Evolutionary conservation across 345 rosid species (phyloP).

Genomic region (Luvunga scandens): DNA sequence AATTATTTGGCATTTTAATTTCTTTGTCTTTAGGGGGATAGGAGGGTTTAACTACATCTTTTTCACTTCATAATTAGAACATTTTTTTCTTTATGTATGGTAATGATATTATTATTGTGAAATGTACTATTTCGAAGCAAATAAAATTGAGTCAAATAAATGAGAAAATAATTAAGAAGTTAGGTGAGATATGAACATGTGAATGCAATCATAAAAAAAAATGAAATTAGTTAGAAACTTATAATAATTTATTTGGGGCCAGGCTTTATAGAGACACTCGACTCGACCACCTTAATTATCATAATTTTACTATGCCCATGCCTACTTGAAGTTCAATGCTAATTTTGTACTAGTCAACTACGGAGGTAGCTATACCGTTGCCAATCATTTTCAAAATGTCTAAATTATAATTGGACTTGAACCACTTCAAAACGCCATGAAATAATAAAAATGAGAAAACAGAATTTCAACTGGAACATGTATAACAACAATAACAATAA

Average conservation of each 20-base stretch:
- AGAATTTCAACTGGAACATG: background rate
- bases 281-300: background rate
- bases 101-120: background rate
- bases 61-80: background rate
- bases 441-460: background rate
- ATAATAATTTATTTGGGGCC: conserved; percentile 10
- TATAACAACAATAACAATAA: background rate
- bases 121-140: background rate
- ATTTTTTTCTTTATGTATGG: background rate
- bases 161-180: background rate
- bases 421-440: background rate
- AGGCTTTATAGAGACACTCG: background rate
- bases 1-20: background rate
- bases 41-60: background rate
- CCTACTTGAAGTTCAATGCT: background rate
- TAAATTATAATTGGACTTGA: background rate
- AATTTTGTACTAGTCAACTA: background rate
- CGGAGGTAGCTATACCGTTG: background rate
- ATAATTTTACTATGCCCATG: background rate
- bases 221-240: conserved; percentile 8
- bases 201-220: background rate
- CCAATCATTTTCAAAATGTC: background rate
- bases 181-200: conserved; percentile 8
- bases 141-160: background rate
- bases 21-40: background rate